Evolutionary conservation across 108 stramenopile genomes (phyloP).

Genomic region (Pseudonitzschia delicatissima): DNA sequence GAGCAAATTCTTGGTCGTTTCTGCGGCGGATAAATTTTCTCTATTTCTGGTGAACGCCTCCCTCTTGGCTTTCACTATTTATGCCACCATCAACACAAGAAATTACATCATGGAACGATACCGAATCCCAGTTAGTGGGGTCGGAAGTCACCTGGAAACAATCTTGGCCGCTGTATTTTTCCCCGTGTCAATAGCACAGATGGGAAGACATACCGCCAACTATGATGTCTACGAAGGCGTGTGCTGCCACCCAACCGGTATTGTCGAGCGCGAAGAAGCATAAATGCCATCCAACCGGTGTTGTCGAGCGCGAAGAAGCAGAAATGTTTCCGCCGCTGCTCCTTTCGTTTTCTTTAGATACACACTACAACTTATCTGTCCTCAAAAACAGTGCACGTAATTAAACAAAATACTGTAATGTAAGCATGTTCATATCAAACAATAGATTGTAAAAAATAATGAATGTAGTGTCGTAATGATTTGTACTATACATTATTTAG

Average conservation of each 20-base stretch:
- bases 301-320: no score
- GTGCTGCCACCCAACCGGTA: constrained; percentile 41
- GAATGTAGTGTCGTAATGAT: no score
- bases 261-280: neutral
- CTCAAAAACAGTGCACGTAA: no score
- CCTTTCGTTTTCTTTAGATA: no score
- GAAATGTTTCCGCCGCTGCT: no score
- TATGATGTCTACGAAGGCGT: constrained; percentile 46
- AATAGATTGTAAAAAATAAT: no score
- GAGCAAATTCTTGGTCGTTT: constrained; percentile 24
- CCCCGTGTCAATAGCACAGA: constrained; percentile 69
- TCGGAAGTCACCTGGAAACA: constrained; percentile 39
- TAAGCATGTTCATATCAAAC: no score
- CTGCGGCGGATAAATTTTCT: constrained; percentile 39
- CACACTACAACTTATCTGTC: no score
- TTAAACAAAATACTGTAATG: no score
- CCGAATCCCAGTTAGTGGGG: constrained; percentile 51
- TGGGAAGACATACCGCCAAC: constrained; percentile 78
- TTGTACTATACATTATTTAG: no score
- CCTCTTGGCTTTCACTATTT: constrained; percentile 46
- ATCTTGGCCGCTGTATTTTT: constrained; percentile 53
- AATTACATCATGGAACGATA: constrained; percentile 57
- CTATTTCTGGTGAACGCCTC: constrained; percentile 45
- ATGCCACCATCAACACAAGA: constrained; percentile 55
- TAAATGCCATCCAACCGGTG: no score